phyloP scores from a whole-genome alignment of 495 filamentous ascomycete species.

The Saxophila tyrrhenica region DNA sequence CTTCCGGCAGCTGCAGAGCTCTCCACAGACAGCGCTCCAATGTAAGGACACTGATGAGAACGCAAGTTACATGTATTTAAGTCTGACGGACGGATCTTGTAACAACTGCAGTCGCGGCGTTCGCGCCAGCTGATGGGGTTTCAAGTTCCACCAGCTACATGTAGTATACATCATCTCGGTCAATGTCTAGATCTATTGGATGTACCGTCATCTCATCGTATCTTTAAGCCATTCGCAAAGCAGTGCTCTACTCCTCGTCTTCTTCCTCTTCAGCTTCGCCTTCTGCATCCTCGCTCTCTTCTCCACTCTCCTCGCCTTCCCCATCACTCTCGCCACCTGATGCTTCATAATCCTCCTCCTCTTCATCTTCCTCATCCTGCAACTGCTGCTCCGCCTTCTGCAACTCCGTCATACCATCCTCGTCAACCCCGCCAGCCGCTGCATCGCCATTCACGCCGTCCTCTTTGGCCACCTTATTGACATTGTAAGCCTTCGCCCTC shows the following conservation, averaged over 20 bases:
- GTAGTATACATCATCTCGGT: too few relatives aligned
- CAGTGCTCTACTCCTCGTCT: slow-evolving; percentile 33
- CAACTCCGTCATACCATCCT: slow-evolving; percentile 40
- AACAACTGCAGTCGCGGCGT: too few relatives aligned
- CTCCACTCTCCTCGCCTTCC: slow-evolving; percentile 39
- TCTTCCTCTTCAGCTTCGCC: slow-evolving; percentile 40
- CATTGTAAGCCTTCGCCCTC: slow-evolving; percentile 67
- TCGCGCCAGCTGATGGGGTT: too few relatives aligned
- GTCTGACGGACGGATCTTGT: too few relatives aligned
- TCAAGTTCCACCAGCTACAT: too few relatives aligned
- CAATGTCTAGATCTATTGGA: too few relatives aligned
- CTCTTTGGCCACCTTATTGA: slow-evolving; percentile 49
- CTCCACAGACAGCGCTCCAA: too few relatives aligned
- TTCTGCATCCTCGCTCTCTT: slow-evolving; percentile 23
- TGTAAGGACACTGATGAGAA: not conserved
- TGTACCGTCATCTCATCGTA: too few relatives aligned
- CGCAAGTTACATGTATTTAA: too few relatives aligned
- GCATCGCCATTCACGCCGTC: slow-evolving; percentile 23
- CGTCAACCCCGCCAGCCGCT: slow-evolving; percentile 20
- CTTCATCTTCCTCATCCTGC: slow-evolving; percentile 64
- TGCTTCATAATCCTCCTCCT: slow-evolving; percentile 83
- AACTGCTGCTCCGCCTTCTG: slow-evolving; percentile 56
- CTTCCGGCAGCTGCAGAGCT: too few relatives aligned
- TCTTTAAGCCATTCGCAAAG: too few relatives aligned
- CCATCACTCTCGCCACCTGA: slow-evolving; percentile 49